A percentile compares a stretch with the other conserved stretches of the same genome.
Conservation (phyloP, 805 yeast genomes). For the Candida insectalens region DNA sequence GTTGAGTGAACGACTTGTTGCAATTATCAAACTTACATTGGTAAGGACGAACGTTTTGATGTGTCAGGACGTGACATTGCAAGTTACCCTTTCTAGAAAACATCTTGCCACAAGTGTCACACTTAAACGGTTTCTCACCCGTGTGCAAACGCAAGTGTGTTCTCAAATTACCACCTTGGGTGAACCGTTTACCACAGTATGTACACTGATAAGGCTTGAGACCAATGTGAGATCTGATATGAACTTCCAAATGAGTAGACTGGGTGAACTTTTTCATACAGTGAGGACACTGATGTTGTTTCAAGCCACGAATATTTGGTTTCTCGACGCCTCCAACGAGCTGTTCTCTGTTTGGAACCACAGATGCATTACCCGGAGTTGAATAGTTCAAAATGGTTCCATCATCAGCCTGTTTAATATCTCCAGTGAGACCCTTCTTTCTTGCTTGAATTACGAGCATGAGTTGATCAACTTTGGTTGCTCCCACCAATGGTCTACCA, state of each 20-base stretch:
- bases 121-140: slow-evolving; percentile 83
- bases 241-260: slow-evolving; percentile 87
- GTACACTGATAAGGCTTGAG: slow-evolving; percentile 74
- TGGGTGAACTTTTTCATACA: slow-evolving; percentile 80
- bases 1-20: slow-evolving; percentile 77
- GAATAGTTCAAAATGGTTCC: slow-evolving; percentile 54
- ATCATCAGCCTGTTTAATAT: slow-evolving; percentile 55
- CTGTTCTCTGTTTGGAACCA: slow-evolving; percentile 49
- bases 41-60: slow-evolving; percentile 68
- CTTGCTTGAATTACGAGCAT: slow-evolving; percentile 89
- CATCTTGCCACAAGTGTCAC: slow-evolving; percentile 64
- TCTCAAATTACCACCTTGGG: slow-evolving; percentile 84
- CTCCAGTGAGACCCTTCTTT: slow-evolving; percentile 61
- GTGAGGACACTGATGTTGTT: slow-evolving; percentile 62
- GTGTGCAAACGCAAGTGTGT: slow-evolving; percentile 84
- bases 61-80: slow-evolving; percentile 81
- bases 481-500: slow-evolving; percentile 66
- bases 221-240: slow-evolving; percentile 80
- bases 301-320: slow-evolving; percentile 34
- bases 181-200: slow-evolving; percentile 70
- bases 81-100: slow-evolving; percentile 89
- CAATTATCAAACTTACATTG: slow-evolving; percentile 76
- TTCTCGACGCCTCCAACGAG: slow-evolving; percentile 77
- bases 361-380: slow-evolving; percentile 21
- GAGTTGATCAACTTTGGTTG: slow-evolving; percentile 82